Conservation (phyloP, 1,284 basidiomycete genomes). For the Agroathelia rolfsii region DNA sequence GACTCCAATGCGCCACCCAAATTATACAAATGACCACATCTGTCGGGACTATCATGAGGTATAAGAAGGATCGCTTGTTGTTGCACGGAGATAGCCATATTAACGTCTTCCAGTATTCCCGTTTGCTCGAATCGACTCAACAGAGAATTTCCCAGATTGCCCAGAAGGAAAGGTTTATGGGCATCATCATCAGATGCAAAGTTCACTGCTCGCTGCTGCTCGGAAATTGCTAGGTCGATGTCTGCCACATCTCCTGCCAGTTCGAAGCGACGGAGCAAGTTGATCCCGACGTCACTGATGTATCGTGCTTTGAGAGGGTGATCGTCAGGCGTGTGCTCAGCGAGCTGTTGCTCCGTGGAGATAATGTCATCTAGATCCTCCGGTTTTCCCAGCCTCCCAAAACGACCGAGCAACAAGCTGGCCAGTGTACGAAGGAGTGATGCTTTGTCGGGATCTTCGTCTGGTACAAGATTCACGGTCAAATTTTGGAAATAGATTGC, state of each 20-base stretch:
- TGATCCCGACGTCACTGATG: conserved; percentile 7
- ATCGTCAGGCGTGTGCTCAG: conserved; percentile 6
- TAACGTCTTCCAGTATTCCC: conserved; percentile 8
- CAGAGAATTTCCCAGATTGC: conserved; percentile 7
- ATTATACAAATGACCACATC: conserved; percentile 10
- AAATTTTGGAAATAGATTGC: too few relatives aligned
- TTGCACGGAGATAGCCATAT: conserved; percentile 6
- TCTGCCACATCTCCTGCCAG: conserved; percentile 10
- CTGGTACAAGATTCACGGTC: too few relatives aligned
- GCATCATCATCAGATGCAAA: conserved; percentile 8
- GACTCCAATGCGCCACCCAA: conserved; percentile 14
- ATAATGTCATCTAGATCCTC: too few relatives aligned
- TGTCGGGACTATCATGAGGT: conserved; percentile 7
- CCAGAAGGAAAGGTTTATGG: conserved; percentile 6
- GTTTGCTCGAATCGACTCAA: conserved; percentile 7
- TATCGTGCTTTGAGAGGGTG: conserved; percentile 2
- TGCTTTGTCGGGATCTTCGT: too few relatives aligned
- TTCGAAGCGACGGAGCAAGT: conserved; percentile 13
- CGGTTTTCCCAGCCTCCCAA: too few relatives aligned
- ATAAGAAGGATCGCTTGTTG: conserved; percentile 6
- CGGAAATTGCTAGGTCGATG: conserved; percentile 15
- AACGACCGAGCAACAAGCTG: too few relatives aligned
- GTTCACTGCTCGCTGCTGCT: conserved; percentile 11
- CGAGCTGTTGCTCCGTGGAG: too few relatives aligned
- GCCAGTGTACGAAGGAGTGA: too few relatives aligned